A percentile compares a stretch with the other conserved stretches of the same genome.
phyloP scores from a whole-genome alignment of 306 rosid species.

The Cotoneaster glaucophyllus region DNA sequence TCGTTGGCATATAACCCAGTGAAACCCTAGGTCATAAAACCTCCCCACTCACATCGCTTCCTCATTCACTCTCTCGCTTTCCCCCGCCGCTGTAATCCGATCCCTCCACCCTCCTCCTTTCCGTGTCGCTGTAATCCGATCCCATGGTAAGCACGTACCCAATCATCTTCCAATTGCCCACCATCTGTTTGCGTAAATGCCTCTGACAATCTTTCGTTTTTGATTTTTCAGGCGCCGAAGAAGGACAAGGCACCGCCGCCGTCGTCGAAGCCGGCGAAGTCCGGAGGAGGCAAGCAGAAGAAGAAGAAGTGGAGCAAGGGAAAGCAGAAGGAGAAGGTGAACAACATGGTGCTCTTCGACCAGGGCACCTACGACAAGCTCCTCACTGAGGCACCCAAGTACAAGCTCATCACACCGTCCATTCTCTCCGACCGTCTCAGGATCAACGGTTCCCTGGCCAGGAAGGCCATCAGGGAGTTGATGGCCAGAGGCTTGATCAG shows the following conservation, averaged over 20 bases:
- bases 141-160: background rate
- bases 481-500: background rate
- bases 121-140: background rate
- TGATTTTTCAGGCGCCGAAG: background rate
- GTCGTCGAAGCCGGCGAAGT: background rate
- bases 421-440: conserved; percentile 2
- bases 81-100: background rate
- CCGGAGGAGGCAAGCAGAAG: background rate
- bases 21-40: background rate
- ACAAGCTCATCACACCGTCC: background rate
- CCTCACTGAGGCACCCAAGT: background rate
- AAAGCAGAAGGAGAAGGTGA: background rate
- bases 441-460: background rate
- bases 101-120: background rate
- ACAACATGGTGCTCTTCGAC: background rate
- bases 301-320: conserved; percentile 1
- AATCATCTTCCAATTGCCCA: background rate
- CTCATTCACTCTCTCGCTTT: background rate
- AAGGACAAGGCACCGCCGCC: background rate
- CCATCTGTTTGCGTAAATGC: background rate
- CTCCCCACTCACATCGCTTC: background rate
- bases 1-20: background rate
- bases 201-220: background rate
- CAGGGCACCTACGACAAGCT: conserved; percentile 2
- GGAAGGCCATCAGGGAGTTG: background rate